Conservation (phyloP, 495 filamentous ascomycete species). For the Daldinia loculata region DNA sequence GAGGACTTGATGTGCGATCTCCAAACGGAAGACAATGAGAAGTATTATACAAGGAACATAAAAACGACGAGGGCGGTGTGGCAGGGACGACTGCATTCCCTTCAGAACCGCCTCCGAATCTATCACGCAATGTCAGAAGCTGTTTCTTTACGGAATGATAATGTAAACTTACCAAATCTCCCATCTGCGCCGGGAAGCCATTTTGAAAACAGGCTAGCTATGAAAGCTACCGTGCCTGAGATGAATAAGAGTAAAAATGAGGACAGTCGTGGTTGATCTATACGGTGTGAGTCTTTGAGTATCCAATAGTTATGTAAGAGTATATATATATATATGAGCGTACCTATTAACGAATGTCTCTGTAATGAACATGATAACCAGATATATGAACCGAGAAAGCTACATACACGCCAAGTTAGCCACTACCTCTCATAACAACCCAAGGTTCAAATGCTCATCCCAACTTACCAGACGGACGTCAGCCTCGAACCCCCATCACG, state of each 20-base stretch:
- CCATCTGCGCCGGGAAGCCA: constrained; percentile 59
- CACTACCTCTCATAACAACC: neutral
- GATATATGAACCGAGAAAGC: constrained; percentile 56
- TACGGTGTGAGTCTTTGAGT: constrained; percentile 9
- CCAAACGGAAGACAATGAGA: constrained; percentile 54
- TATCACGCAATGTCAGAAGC: constrained; percentile 25
- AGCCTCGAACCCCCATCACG: constrained; percentile 49
- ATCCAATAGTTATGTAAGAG: too few relatives aligned
- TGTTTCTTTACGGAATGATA: neutral
- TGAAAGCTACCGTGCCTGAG: constrained; percentile 50
- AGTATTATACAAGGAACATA: constrained; percentile 52
- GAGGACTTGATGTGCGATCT: constrained; percentile 50
- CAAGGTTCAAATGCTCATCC: neutral
- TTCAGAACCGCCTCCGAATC: constrained; percentile 51
- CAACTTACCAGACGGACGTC: constrained; percentile 53
- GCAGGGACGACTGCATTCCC: constrained; percentile 45
- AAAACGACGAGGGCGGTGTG: constrained; percentile 54
- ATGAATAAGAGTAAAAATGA: constrained; percentile 41
- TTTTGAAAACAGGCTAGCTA: constrained; percentile 50
- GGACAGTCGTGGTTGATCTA: constrained; percentile 57
- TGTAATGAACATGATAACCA: constrained; percentile 56
- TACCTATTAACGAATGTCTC: constrained; percentile 57
- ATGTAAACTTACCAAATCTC: constrained; percentile 50
- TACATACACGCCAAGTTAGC: constrained; percentile 20
- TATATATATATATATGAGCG: neutral